Percentiles rank a stretch among this genome's conserved stretches.
phyloP scores from a whole-genome alignment of 116 monocot species.

The Cymodocea nodosa region DNA sequence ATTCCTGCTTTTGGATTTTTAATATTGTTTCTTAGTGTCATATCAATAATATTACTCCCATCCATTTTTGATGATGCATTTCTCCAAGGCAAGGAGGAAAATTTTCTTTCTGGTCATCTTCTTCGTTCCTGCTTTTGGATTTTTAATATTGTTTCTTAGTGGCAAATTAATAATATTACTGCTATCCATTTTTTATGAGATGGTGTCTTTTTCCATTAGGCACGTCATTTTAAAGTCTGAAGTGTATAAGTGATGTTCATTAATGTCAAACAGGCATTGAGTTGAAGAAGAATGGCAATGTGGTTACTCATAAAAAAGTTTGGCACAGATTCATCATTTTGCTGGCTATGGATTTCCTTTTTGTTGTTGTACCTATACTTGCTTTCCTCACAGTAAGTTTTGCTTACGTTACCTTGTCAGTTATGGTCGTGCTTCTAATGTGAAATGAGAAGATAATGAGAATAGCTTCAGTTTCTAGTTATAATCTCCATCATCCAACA shows the following conservation, averaged over 20 bases:
- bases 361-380: slow-evolving; percentile 49
- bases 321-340: slow-evolving; percentile 26
- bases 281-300: neutral
- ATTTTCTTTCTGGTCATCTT: too few species aligned
- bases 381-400: slow-evolving; percentile 60
- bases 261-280: neutral
- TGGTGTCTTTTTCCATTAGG: too few species aligned
- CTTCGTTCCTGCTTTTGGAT: too few species aligned
- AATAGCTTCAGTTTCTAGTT: neutral
- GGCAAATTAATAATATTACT: too few species aligned
- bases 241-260: neutral
- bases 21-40: too few species aligned
- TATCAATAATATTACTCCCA: too few species aligned
- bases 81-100: too few species aligned
- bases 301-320: neutral
- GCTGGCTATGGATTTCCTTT: slow-evolving; percentile 46
- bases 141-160: too few species aligned
- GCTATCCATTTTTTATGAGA: too few species aligned
- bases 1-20: too few species aligned
- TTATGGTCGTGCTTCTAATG: neutral
- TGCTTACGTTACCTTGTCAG: neutral
- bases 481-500: neutral
- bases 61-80: too few species aligned
- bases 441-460: neutral
- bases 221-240: too few species aligned